Conservation (phyloP, 495 filamentous ascomycete species). For the Oidiodendron maius region DNA sequence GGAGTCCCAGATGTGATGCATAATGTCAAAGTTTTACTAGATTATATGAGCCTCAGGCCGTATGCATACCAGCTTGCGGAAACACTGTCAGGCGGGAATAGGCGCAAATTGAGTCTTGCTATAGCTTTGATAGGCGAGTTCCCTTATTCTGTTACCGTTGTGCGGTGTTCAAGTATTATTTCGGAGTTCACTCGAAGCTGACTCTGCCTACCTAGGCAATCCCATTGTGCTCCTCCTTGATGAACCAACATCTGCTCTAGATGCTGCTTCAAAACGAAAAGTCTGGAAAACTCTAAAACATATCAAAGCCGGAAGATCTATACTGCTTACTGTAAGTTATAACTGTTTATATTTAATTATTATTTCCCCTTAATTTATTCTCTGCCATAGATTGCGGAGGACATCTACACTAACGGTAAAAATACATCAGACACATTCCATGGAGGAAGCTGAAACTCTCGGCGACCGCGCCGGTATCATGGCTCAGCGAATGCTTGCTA, state of each 20-base stretch:
- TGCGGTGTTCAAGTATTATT: conserved; percentile 30
- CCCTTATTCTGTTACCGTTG: neutral
- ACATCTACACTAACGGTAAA: neutral
- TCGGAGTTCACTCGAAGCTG: no score
- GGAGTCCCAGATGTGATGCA: conserved; percentile 55
- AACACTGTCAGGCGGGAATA: conserved; percentile 65
- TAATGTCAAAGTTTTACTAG: conserved; percentile 53
- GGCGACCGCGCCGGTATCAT: conserved; percentile 63
- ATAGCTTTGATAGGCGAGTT: conserved; percentile 58
- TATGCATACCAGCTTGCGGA: conserved; percentile 54
- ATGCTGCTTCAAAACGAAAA: conserved; percentile 61
- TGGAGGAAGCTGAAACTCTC: conserved; percentile 73
- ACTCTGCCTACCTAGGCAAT: no score
- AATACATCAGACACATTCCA: conserved; percentile 54
- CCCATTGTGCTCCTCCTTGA: conserved; percentile 65
- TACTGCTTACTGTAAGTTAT: conserved; percentile 54
- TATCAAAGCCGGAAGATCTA: conserved; percentile 47
- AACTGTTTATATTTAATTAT: no score
- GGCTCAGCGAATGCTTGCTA: conserved; percentile 58
- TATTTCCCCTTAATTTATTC: no score
- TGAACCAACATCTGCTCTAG: conserved; percentile 60
- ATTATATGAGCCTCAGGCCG: conserved; percentile 48
- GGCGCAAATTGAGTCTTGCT: conserved; percentile 61
- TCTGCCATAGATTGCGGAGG: neutral
- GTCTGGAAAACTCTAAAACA: conserved; percentile 64